Percentiles rank a stretch among this genome's conserved stretches.
Evolutionary conservation across 108 stramenopile genomes (phyloP).

Genomic region (Phaeodactylum tricornutum): DNA sequence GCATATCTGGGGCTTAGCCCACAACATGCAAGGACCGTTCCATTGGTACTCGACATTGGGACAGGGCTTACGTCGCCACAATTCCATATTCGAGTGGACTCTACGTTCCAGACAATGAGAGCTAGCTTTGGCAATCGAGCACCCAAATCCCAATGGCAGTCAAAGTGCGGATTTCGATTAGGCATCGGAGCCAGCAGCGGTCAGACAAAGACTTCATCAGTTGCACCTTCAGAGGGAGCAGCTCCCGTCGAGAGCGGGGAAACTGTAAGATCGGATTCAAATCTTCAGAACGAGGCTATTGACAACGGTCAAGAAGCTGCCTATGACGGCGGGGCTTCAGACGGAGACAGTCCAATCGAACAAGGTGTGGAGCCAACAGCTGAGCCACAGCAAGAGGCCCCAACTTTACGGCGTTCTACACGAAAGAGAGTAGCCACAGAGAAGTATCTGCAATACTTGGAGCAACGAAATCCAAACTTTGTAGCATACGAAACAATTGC

Average conservation of each 20-base stretch:
- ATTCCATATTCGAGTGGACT: slow-evolving; percentile 23
- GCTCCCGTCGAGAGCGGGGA: too few relatives aligned
- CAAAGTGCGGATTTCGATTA: background rate
- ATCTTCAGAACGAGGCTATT: too few relatives aligned
- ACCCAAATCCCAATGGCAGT: slow-evolving; percentile 11
- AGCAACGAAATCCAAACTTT: background rate
- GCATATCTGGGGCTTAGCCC: slow-evolving; percentile 26
- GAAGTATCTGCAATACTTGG: too few relatives aligned
- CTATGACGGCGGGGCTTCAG: too few relatives aligned
- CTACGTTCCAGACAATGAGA: slow-evolving; percentile 17
- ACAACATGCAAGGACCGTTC: slow-evolving; percentile 17
- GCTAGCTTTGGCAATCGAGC: background rate
- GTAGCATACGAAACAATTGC: too few relatives aligned
- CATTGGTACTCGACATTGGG: slow-evolving; percentile 18
- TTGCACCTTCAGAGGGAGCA: slow-evolving; percentile 4
- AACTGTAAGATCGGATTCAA: too few relatives aligned
- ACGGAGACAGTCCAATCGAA: too few relatives aligned
- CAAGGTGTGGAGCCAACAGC: too few relatives aligned
- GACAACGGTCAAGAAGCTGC: too few relatives aligned
- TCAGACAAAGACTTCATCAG: background rate
- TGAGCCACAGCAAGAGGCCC: too few relatives aligned
- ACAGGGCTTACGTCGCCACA: slow-evolving; percentile 33
- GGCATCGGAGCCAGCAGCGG: background rate
- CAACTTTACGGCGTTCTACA: too few relatives aligned
- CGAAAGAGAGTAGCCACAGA: too few relatives aligned